Base-by-base conservation (phyloP, 2,329 filamentous ascomycete genomes). In the Blastomyces parvus region DNA sequence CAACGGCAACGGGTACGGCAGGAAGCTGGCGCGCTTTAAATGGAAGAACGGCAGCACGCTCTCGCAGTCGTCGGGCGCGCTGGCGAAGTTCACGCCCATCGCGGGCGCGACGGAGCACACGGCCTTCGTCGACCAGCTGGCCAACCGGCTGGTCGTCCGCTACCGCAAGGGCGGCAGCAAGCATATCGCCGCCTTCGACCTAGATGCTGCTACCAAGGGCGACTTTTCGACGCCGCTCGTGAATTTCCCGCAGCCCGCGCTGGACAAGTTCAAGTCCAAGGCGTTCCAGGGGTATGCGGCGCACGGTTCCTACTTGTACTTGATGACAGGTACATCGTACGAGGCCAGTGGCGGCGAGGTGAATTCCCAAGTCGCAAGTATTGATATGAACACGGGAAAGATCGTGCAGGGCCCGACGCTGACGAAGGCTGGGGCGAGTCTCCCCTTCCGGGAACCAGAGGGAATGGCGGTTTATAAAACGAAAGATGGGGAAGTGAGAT, bases 401-500 rank as follows among this genome's bases (percentile, higher is more conserved):
- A 62, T 69, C 2, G 63, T 66, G 27, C 64, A 70, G 59, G 67
- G 66, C 3, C 68, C 69, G 4, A 63, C 64, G 13, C 44, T 69
- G 14, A 69, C 67, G 5, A 68, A 66, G 33, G 68, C 68, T 1
- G 66, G 69, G 1, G 65, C 63, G n/a, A 69, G 65, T 4, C 62
- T 70, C 9, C 19, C 13, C 3, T 70, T 65, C 50, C 64, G 69
- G 1, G 69, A 69, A 44, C 66, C 69, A 2, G 69, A 70, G 48
- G 69, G 68, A 5, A 50, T 70, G 64, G 69, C 66, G 1, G 64
- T 70, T 13, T 70, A 70, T 62, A 22, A 66, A 53, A 69, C 67
- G 3, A 64, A 42, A 3, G 64, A 27, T 5, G 68, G 67, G 1
- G 64, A 69, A 42, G 67, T 68, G 46, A 52, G 67, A 4, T 60